Conservation (phyloP, 805 yeast species). For the Wickerhamomyces rabaulensis region DNA sequence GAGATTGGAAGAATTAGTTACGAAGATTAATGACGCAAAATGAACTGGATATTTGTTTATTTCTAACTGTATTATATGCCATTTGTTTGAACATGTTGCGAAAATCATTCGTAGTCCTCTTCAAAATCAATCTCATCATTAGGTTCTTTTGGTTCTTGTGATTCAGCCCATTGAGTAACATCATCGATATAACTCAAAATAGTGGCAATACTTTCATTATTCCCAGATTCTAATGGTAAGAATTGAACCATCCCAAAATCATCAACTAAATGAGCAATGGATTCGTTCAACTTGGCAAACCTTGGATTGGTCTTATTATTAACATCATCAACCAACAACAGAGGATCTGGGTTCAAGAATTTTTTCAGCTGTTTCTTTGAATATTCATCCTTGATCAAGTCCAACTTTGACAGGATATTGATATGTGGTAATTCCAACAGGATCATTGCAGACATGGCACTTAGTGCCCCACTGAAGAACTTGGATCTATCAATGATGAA, state of each 20-base stretch:
- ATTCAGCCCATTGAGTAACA: constrained; percentile 95
- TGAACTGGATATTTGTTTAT: background rate
- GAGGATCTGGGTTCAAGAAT: constrained; percentile 88
- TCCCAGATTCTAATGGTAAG: constrained; percentile 78
- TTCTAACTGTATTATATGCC: constrained; percentile 1
- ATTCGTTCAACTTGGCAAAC: constrained; percentile 65
- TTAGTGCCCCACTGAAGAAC: constrained; percentile 90
- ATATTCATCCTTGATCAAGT: constrained; percentile 74
- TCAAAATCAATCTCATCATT: constrained; percentile 67
- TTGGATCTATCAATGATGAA: constrained; percentile 87
- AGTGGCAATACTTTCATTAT: constrained; percentile 69
- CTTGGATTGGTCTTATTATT: constrained; percentile 51
- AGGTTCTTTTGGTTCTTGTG: constrained; percentile 96
- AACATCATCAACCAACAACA: constrained; percentile 51
- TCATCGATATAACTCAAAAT: constrained; percentile 92
- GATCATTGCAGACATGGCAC: constrained; percentile 99
- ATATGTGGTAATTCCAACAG: constrained; percentile 92
- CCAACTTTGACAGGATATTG: constrained; percentile 82
- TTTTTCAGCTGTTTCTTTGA: constrained; percentile 74
- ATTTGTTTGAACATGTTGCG: background rate
- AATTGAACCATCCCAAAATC: constrained; percentile 99
- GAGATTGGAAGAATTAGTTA: constrained; percentile 18
- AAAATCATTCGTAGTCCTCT: constrained; percentile 36
- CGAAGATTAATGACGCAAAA: constrained; percentile 15
- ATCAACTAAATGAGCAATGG: constrained; percentile 87